Conservation (phyloP, 2,329 filamentous ascomycete species). For the Fusarium pseudoanthophilum region DNA sequence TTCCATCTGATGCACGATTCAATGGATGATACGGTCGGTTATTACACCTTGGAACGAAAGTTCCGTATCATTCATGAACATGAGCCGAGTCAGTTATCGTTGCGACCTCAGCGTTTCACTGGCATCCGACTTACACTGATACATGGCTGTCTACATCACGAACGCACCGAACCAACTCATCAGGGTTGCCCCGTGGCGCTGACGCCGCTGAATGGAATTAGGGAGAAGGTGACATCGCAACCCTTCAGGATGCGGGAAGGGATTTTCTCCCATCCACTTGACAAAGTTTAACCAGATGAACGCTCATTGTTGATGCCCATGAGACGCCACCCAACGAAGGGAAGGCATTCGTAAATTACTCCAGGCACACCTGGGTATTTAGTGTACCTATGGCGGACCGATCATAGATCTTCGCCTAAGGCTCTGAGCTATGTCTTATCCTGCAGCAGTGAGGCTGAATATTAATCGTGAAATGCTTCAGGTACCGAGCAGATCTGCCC, state of each 20-base stretch:
- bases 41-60: not conserved
- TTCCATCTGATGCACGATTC: not conserved
- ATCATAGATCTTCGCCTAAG: not conserved
- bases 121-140: conserved; percentile 2
- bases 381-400: not conserved
- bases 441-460: conserved; percentile 24
- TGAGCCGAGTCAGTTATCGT: not conserved
- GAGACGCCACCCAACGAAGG: conserved; percentile 27
- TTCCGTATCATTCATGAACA: not conserved
- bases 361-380: not conserved
- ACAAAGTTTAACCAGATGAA: conserved; percentile 29
- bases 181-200: conserved; percentile 25
- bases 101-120: conserved; percentile 9
- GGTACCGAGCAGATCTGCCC: conserved; percentile 3
- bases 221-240: conserved; percentile 30
- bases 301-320: conserved; percentile 31
- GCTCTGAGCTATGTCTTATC: not conserved
- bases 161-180: conserved; percentile 3
- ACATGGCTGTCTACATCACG: conserved; percentile 1
- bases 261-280: conserved; percentile 28
- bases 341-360: conserved; percentile 4
- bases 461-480: conserved; percentile 3
- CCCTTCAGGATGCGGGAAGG: conserved; percentile 29
- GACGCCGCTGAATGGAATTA: conserved; percentile 28
- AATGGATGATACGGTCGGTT: not conserved